These are phyloP conservation scores for Daedaleopsis sinensis DNA, from an alignment of 768 basidiomycete species.

Conservation along the genomic window DNA sequence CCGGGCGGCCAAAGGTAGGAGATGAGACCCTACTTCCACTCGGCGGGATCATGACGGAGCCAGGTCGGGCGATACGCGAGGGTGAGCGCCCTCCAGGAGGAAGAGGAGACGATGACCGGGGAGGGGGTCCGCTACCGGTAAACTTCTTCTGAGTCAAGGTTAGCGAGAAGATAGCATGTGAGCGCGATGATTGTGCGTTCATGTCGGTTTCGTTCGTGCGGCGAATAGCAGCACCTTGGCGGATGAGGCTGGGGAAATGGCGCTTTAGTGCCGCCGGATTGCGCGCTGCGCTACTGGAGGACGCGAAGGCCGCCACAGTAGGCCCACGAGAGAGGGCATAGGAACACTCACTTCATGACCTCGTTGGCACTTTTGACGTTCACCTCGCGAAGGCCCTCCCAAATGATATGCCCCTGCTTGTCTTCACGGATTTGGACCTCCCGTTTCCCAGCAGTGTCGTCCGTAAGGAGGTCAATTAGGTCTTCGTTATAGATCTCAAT, in stretches of 20 bases:
- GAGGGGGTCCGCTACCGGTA: conserved; percentile 67
- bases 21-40: conserved; percentile 63
- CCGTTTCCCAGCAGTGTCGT: conserved; percentile 70
- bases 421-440: conserved; percentile 97
- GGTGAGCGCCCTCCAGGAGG: conserved; percentile 74
- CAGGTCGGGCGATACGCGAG: conserved; percentile 82
- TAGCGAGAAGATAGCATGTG: conserved; percentile 98
- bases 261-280: background rate
- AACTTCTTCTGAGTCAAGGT: conserved; percentile 91
- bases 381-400: conserved; percentile 94
- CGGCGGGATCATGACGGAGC: conserved; percentile 63
- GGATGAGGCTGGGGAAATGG: conserved; percentile 63
- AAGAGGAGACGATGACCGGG: conserved; percentile 77
- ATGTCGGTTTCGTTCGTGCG: conserved; percentile 98
- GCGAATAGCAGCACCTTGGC: conserved; percentile 86
- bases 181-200: conserved; percentile 98
- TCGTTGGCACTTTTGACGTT: conserved; percentile 81
- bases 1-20: conserved; percentile 76
- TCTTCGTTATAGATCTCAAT: conserved; percentile 99
- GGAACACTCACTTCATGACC: conserved; percentile 82
- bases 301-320: too few species aligned
- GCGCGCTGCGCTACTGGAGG: background rate
- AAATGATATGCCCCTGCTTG: conserved; percentile 95
- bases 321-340: background rate
- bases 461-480: conserved; percentile 90